A percentile compares a stretch with the other conserved stretches of the same genome.
Evolutionary conservation across 257 asterid species (phyloP).

Genomic region (Solanum piurae): DNA sequence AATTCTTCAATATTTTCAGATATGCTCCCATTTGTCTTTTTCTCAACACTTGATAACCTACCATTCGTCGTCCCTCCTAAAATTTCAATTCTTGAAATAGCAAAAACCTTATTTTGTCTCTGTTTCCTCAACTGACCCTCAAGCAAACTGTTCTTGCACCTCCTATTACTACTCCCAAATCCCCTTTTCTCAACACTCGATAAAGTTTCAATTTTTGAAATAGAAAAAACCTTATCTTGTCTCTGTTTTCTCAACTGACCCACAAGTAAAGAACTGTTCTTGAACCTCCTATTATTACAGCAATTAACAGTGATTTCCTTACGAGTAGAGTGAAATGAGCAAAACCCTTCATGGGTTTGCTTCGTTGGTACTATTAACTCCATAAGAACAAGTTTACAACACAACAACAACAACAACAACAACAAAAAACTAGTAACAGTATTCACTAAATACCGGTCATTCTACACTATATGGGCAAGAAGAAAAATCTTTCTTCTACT

Average conservation of each 20-base stretch:
- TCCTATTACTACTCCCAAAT: neutral
- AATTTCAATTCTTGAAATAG: conserved; percentile 36
- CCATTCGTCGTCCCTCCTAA: conserved; percentile 35
- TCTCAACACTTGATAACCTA: conserved; percentile 22
- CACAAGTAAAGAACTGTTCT: conserved; percentile 3
- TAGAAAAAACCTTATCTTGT: conserved; percentile 28
- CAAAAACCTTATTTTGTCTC: conserved; percentile 25
- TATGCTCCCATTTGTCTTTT: conserved; percentile 1
- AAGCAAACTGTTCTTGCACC: conserved; percentile 4
- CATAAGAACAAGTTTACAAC: conserved; percentile 15
- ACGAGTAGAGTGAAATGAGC: conserved; percentile 18
- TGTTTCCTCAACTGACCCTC: conserved; percentile 12
- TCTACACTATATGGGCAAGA: neutral
- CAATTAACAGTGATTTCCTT: conserved; percentile 1
- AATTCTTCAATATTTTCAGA: conserved; percentile 44
- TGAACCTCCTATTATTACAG: neutral
- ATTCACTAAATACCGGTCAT: neutral
- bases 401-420: neutral
- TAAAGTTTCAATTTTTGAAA: conserved; percentile 29
- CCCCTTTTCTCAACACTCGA: conserved; percentile 14
- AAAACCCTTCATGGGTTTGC: conserved; percentile 38
- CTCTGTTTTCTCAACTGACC: conserved; percentile 15
- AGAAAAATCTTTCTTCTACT: neutral
- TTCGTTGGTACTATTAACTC: conserved; percentile 41
- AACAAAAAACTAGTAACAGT: neutral